phyloP scores from a whole-genome alignment of 805 yeast species.

The Candida alai region DNA sequence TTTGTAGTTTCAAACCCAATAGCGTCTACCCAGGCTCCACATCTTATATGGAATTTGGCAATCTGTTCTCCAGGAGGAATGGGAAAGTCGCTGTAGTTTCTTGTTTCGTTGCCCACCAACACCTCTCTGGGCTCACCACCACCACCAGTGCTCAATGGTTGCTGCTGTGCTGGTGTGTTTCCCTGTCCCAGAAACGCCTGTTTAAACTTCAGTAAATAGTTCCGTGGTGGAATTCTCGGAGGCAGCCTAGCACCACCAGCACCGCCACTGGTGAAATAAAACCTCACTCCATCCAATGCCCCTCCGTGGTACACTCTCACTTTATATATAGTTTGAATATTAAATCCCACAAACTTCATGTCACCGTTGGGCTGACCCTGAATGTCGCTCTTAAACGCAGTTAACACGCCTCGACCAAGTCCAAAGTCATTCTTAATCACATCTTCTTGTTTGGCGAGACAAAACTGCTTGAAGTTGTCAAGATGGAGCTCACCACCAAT shows the following conservation, averaged over 20 bases:
- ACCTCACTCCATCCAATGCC: slow-evolving; percentile 79
- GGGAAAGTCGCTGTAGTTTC: slow-evolving; percentile 50
- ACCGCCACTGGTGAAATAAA: slow-evolving; percentile 26
- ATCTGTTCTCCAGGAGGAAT: slow-evolving; percentile 59
- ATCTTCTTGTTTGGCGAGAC: slow-evolving; percentile 8
- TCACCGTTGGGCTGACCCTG: slow-evolving; percentile 28
- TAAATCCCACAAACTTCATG: slow-evolving; percentile 25
- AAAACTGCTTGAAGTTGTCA: slow-evolving; percentile 41
- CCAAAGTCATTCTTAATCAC: slow-evolving; percentile 38
- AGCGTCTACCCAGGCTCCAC: slow-evolving; percentile 91
- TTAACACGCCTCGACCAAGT: slow-evolving; percentile 33
- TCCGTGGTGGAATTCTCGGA: slow-evolving; percentile 48
- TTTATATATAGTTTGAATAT: slow-evolving; percentile 37
- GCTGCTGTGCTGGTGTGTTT: too few species aligned
- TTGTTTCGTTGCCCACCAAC: slow-evolving; percentile 51
- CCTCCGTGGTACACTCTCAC: slow-evolving; percentile 69
- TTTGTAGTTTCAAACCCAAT: slow-evolving; percentile 62
- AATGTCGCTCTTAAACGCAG: slow-evolving; percentile 35
- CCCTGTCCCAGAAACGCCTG: too few species aligned
- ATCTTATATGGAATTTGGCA: slow-evolving; percentile 56
- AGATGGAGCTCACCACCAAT: slow-evolving; percentile 62
- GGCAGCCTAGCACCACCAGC: slow-evolving; percentile 11
- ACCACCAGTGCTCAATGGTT: neutral
- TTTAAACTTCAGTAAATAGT: slow-evolving; percentile 30
- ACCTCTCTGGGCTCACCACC: slow-evolving; percentile 9